Evolutionary conservation across 228 moss, liverwort and hornwort genomes (phyloP).

Genomic region (Sphagnum magellanicum): DNA sequence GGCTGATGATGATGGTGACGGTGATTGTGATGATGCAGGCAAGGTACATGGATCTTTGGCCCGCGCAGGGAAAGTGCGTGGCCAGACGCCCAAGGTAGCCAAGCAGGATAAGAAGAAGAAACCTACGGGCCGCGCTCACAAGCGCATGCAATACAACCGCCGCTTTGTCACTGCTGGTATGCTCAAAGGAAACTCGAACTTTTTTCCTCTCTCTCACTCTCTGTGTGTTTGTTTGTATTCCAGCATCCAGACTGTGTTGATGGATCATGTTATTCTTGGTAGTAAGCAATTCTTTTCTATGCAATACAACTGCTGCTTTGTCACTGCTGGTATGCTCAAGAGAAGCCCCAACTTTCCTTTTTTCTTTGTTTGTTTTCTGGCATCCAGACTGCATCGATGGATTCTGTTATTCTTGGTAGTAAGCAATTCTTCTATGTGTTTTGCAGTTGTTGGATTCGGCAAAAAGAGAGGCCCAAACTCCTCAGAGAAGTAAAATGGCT

Average conservation of each 20-base stretch:
- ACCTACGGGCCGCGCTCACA: constrained; percentile 47
- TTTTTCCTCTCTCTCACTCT: not conserved
- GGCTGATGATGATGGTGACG: too few species aligned
- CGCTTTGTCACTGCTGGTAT: constrained; percentile 47
- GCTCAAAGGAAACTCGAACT: not conserved
- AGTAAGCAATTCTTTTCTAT: constrained; percentile 15
- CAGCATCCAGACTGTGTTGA: too few species aligned
- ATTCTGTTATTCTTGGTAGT: too few species aligned
- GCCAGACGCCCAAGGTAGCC: constrained; percentile 48
- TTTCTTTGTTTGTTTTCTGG: not conserved
- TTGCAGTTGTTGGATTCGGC: constrained; percentile 41
- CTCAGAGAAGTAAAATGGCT: constrained; percentile 37
- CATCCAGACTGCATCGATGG: too few species aligned
- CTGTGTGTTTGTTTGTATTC: not conserved
- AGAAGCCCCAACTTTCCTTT: not conserved
- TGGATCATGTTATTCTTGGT: too few species aligned
- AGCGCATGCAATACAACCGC: constrained; percentile 51
- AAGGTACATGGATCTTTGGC: constrained; percentile 51
- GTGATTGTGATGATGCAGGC: constrained; percentile 10
- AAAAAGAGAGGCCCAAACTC: constrained; percentile 48
- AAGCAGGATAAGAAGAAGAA: constrained; percentile 62
- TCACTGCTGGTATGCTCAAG: constrained; percentile 27
- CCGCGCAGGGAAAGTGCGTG: constrained; percentile 51
- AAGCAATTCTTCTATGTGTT: constrained; percentile 24
- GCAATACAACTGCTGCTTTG: constrained; percentile 47